Conservation (phyloP, 306 rosid species). For the Cicer pinnatifidum region DNA sequence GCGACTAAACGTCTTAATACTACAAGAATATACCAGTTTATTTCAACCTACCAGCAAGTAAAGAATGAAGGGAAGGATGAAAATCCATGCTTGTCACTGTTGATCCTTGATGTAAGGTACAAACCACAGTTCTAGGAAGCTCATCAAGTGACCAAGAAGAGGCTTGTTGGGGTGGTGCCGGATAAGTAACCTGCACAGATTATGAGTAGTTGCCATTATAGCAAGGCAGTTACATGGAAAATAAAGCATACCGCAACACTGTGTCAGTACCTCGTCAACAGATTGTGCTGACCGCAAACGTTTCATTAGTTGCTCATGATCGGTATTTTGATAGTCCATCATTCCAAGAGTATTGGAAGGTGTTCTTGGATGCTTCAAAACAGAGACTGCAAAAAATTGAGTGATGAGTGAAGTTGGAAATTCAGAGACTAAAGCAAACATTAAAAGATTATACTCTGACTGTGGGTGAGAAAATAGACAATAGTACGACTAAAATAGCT, state of each 20-base stretch:
- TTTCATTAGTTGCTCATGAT: conserved; percentile 57
- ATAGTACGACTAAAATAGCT: conserved; percentile 3
- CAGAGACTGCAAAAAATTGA: conserved; percentile 50
- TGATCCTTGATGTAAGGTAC: conserved; percentile 59
- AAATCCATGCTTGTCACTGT: conserved; percentile 71
- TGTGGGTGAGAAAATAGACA: conserved; percentile 1
- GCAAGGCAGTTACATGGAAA: conserved; percentile 26
- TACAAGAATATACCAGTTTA: conserved; percentile 2
- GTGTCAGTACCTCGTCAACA: conserved; percentile 58
- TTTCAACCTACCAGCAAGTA: conserved; percentile 60
- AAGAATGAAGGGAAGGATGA: conserved; percentile 63
- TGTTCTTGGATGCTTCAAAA: conserved; percentile 61
- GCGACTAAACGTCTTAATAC: background rate
- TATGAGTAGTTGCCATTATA: conserved; percentile 19
- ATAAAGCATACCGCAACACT: conserved; percentile 22
- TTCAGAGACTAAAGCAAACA: conserved; percentile 13
- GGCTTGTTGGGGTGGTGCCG: conserved; percentile 51
- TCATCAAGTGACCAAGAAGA: conserved; percentile 60
- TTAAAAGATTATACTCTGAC: background rate
- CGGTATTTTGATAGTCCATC: conserved; percentile 54
- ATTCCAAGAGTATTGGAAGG: conserved; percentile 55
- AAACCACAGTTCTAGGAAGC: conserved; percentile 56
- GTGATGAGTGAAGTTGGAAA: conserved; percentile 28
- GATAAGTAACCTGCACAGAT: conserved; percentile 54
- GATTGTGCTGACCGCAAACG: conserved; percentile 59